Base-by-base conservation (phyloP, 345 rosid genomes). In the Geranium brycei region DNA sequence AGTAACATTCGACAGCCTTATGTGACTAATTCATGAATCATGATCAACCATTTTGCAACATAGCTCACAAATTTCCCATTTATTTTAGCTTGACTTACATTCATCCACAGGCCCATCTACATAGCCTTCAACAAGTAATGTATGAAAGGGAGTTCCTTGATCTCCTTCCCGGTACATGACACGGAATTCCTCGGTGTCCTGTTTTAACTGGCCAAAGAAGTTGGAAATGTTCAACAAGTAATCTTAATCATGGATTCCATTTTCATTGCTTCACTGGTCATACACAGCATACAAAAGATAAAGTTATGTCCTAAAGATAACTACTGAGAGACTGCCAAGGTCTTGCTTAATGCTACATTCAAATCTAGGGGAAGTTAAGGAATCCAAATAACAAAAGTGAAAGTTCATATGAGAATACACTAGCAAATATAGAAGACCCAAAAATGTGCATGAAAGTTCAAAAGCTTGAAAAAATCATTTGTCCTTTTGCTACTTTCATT, bases 91-190 rank as follows among this genome's bases (percentile, higher is more conserved):
- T 59, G 69, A 83, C 97, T 78, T 82, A 91, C 99, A 88, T 62
- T 73, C 73, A 80, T 93, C 91, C 3, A 91, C 30, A n/a, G 96
- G 82, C 2, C 89, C 99, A 62, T 93, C 95, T 8, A 88, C 78
- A 75, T 80, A 88, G 75, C 99, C 99, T 82, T 93, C 99, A 61
- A 84, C 97, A 19, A 93, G 97, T 67, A 93, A 76, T 3, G 89
- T 80, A 31, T 93, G 95, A 71, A 83, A 81, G 2, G 92, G 95
- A 70, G 83, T 82, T 55, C 95, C 97, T 65, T 83, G 73, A 41
- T 83, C 85, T 78, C 99, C 99, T 82, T 84, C 87, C 35, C 86
- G 89, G 67, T 91, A 91, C 99, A 93, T 91, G 58, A 93, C 95
- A 47, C 95, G 89, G 61, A 76, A 85, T 69, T 88, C 95, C 77